A percentile compares a stretch with the other conserved stretches of the same genome.
Conservation (phyloP, 495 filamentous ascomycete genomes). For the Trichoderma reesei region DNA sequence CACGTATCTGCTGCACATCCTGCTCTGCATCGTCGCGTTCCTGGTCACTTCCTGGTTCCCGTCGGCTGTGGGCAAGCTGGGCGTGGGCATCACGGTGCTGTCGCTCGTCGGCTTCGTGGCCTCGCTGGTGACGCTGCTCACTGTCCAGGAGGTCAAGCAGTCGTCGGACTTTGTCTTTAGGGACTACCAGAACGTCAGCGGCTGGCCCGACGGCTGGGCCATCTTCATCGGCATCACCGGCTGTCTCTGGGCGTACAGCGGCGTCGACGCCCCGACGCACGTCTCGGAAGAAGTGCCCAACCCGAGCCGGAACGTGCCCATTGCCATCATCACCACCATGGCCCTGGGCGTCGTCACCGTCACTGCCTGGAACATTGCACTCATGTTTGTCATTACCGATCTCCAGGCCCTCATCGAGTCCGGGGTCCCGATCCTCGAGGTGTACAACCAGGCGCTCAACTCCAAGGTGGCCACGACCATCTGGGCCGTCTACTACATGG, state of each 20-base stretch:
- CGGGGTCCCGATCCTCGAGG: neutral
- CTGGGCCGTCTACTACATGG: neutral
- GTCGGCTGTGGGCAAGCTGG: neutral
- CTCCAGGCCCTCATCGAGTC: neutral
- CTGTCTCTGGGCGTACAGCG: neutral
- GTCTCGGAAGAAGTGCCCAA: neutral
- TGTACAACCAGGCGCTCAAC: neutral
- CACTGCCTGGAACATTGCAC: neutral
- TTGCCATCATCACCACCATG: neutral
- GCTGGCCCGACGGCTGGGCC: neutral
- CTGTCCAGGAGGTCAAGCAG: neutral
- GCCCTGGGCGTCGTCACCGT: neutral
- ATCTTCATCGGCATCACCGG: neutral
- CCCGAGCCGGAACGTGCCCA: neutral
- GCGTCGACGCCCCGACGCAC: neutral
- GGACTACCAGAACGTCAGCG: neutral
- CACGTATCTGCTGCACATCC: neutral
- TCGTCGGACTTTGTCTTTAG: neutral
- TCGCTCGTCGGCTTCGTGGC: neutral
- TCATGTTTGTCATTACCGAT: constrained; percentile 1
- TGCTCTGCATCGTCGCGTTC: neutral
- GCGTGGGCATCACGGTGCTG: neutral
- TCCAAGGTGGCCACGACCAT: neutral
- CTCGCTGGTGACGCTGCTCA: neutral
- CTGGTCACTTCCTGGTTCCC: neutral